phyloP scores from a whole-genome alignment of 805 yeast genomes.

The Ogataea angusta region DNA sequence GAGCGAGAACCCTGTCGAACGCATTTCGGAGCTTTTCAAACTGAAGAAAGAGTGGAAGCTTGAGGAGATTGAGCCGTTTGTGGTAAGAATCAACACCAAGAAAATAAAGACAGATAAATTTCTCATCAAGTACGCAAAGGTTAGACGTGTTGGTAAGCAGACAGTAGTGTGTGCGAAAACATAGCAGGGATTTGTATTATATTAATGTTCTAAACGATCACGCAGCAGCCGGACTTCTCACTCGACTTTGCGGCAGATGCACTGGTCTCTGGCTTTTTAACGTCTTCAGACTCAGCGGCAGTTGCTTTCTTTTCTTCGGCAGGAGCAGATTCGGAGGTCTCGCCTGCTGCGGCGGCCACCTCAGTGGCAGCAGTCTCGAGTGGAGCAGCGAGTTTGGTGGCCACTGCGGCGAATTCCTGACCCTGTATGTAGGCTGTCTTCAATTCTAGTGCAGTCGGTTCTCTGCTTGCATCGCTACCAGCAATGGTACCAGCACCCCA shows the following conservation, averaged over 20 bases:
- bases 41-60: slow-evolving; percentile 58
- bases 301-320: slow-evolving; percentile 8
- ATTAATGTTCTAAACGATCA: slow-evolving; percentile 10
- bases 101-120: slow-evolving; percentile 55
- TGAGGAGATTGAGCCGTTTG: slow-evolving; percentile 60
- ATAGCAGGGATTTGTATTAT: neutral
- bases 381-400: slow-evolving; percentile 23
- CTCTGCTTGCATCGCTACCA: slow-evolving; percentile 74
- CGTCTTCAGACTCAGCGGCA: slow-evolving; percentile 3
- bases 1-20: slow-evolving; percentile 42
- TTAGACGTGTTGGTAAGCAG: slow-evolving; percentile 44
- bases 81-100: slow-evolving; percentile 55
- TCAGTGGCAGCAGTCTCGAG: neutral
- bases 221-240: slow-evolving; percentile 13
- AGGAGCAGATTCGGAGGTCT: slow-evolving; percentile 4
- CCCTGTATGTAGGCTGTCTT: slow-evolving; percentile 68
- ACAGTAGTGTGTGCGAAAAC: slow-evolving; percentile 17
- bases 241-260: slow-evolving; percentile 5
- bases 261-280: slow-evolving; percentile 3
- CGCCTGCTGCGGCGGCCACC: neutral
- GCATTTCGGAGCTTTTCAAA: slow-evolving; percentile 53
- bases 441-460: slow-evolving; percentile 60
- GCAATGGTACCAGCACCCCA: slow-evolving; percentile 87
- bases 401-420: slow-evolving; percentile 51
- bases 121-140: slow-evolving; percentile 60